Conservation (phyloP, 2,329 filamentous ascomycete genomes). For the Trichoderma sp. region DNA sequence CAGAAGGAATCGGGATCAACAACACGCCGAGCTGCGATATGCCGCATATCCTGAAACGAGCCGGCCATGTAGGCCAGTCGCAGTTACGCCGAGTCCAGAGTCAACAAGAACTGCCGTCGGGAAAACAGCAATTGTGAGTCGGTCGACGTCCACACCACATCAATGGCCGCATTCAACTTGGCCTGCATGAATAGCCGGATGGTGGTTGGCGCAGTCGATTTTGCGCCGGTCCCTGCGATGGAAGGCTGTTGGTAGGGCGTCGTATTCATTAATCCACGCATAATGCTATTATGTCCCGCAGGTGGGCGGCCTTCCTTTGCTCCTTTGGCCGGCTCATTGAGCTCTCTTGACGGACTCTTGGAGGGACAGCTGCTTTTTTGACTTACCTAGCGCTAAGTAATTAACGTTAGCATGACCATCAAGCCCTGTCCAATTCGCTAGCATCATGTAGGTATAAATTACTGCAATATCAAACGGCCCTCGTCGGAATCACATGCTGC, state of each 20-base stretch:
- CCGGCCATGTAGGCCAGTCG: background rate
- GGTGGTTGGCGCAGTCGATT: background rate
- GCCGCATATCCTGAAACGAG: background rate
- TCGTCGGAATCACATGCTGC: slow-evolving; percentile 4
- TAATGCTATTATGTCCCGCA: background rate
- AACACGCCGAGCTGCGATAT: background rate
- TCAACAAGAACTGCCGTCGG: background rate
- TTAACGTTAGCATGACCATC: background rate
- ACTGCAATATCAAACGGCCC: background rate
- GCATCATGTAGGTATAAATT: background rate
- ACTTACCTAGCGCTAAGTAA: background rate
- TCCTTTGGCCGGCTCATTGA: background rate
- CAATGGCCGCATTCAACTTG: background rate
- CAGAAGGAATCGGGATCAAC: background rate
- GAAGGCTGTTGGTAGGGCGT: background rate
- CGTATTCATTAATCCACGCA: slow-evolving; percentile 2
- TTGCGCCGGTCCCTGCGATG: background rate
- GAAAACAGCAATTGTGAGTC: background rate
- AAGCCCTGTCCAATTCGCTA: background rate
- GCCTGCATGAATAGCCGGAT: slow-evolving; percentile 1
- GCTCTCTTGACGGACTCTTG: background rate
- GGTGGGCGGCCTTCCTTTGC: background rate
- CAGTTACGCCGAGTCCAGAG: background rate
- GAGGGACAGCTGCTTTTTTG: background rate
- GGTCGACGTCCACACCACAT: background rate